These are phyloP conservation scores for Leccinum incarnatum DNA, from an alignment of 768 basidiomycete species.

Conservation along the genomic window DNA sequence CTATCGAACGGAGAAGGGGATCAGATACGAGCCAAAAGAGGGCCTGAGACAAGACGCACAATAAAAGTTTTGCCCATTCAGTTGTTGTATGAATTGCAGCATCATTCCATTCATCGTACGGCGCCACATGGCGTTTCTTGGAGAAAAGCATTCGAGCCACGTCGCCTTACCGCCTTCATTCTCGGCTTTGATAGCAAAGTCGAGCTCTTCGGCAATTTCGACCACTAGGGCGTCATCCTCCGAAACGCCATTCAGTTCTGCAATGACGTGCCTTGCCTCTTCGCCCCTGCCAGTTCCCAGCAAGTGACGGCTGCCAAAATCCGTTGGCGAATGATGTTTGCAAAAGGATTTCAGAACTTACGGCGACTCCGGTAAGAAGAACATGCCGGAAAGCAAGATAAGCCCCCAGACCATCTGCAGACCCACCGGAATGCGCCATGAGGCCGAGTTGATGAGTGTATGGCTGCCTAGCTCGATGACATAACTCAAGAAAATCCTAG, in stretches of 20 bases:
- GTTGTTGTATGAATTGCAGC: conserved; percentile 77
- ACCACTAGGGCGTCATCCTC: conserved; percentile 55
- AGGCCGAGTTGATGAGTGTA: conserved; percentile 50
- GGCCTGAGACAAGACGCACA: conserved; percentile 39
- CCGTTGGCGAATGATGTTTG: not conserved
- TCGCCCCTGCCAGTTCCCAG: conserved; percentile 51
- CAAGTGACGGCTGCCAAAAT: conserved; percentile 59
- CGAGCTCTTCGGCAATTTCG: conserved; percentile 62
- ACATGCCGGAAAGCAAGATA: conserved; percentile 62
- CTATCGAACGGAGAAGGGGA: conserved; percentile 32
- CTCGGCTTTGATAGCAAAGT: conserved; percentile 63
- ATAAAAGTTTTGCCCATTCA: conserved; percentile 81
- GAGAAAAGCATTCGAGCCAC: conserved; percentile 77
- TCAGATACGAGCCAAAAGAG: not conserved
- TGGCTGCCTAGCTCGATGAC: conserved; percentile 69
- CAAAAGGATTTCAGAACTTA: conserved; percentile 31
- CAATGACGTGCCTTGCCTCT: conserved; percentile 62
- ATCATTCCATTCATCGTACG: conserved; percentile 80
- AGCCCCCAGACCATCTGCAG: conserved; percentile 71
- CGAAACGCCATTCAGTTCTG: conserved; percentile 62
- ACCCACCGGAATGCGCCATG: conserved; percentile 75
- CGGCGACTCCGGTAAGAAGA: conserved; percentile 81
- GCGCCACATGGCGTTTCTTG: conserved; percentile 65
- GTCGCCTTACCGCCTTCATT: conserved; percentile 80
- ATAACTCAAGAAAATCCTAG: conserved; percentile 71